A percentile compares a stretch with the other conserved stretches of the same genome.
Conservation (phyloP, 768 basidiomycete genomes). For the Filobasidium floriforme region DNA sequence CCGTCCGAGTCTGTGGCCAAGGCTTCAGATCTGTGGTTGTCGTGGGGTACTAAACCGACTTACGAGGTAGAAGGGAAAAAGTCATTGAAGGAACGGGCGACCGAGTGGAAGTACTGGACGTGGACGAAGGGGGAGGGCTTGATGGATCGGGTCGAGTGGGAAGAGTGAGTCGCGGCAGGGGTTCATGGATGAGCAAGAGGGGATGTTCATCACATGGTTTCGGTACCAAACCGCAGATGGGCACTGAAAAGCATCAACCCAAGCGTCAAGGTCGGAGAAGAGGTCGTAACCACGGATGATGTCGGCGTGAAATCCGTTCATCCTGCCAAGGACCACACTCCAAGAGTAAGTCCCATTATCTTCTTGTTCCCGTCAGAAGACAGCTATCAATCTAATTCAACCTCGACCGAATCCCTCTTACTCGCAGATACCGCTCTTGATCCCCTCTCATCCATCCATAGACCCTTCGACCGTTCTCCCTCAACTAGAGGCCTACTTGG, state of each 20-base stretch:
- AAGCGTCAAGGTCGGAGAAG: constrained; percentile 1
- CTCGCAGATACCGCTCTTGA: constrained; percentile 35
- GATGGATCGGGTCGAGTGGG: constrained; percentile 47
- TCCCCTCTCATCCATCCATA: constrained; percentile 32
- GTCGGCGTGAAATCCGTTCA: not conserved
- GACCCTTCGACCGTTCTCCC: constrained; percentile 5
- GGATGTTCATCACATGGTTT: too few species aligned
- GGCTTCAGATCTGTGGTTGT: constrained; percentile 37
- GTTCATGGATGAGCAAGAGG: too few species aligned
- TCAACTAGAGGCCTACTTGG: constrained; percentile 32
- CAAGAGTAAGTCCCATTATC: not conserved
- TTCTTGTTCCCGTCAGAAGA: not conserved
- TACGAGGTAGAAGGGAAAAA: constrained; percentile 18
- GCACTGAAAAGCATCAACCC: constrained; percentile 15
- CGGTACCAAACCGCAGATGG: too few species aligned
- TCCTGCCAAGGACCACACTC: not conserved
- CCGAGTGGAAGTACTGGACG: constrained; percentile 31
- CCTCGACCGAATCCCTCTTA: not conserved
- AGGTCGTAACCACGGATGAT: not conserved
- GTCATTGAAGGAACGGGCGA: constrained; percentile 24
- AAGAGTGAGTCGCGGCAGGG: constrained; percentile 46
- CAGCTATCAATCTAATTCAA: not conserved
- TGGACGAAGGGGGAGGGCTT: constrained; percentile 42
- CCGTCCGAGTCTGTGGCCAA: constrained; percentile 25
- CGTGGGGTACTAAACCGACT: constrained; percentile 31